These are phyloP conservation scores for Aeschynomene evenia DNA, from an alignment of 306 rosid genomes.

Conservation along the genomic window DNA sequence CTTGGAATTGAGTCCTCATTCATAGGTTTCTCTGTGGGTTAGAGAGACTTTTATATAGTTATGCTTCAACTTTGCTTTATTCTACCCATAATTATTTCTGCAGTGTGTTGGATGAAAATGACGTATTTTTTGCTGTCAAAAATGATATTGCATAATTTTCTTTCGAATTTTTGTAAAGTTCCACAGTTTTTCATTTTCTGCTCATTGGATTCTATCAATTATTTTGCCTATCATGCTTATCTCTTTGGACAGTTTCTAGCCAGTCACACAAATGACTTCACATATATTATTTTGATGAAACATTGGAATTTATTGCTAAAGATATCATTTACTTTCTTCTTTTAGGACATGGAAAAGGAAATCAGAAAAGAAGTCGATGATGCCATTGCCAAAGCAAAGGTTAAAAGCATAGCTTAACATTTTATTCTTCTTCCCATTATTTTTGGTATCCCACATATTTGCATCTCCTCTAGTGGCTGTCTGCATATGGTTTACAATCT, in stretches of 20 bases:
- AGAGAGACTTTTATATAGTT: background rate
- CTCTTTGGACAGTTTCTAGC: background rate
- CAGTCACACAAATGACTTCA: background rate
- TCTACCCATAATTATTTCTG: background rate
- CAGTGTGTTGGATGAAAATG: background rate
- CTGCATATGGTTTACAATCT: background rate
- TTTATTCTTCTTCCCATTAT: background rate
- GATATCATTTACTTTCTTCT: background rate
- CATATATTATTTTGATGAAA: background rate
- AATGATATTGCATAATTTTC: background rate
- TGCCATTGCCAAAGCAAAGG: conserved; percentile 85
- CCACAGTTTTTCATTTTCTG: background rate
- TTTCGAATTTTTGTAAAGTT: background rate
- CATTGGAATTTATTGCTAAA: conserved; percentile 4
- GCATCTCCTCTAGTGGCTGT: background rate
- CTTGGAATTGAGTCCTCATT: background rate
- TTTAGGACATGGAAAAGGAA: conserved; percentile 79
- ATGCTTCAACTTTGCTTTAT: background rate
- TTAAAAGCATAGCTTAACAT: conserved; percentile 33
- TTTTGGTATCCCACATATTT: background rate
- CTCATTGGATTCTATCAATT: background rate
- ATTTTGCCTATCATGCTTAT: background rate
- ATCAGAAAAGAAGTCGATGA: conserved; percentile 73
- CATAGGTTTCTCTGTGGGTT: background rate
- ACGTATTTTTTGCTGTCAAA: background rate